These are phyloP conservation scores for Copromyces sp. DNA, from an alignment of 495 filamentous ascomycete species.

Conservation along the genomic window DNA sequence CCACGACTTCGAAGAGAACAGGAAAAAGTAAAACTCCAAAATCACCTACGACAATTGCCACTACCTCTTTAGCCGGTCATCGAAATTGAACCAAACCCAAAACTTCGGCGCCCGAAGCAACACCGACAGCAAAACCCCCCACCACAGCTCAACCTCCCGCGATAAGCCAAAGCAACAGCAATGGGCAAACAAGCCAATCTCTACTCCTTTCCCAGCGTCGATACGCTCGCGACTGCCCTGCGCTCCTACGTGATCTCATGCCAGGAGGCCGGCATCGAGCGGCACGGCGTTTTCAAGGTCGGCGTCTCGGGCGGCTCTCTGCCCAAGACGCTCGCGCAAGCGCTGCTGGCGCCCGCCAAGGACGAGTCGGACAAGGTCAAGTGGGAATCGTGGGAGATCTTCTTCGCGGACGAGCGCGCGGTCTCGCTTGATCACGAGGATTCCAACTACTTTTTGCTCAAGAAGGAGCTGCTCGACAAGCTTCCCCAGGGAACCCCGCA, in stretches of 20 bases:
- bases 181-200: constrained; percentile 77
- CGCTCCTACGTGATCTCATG: constrained; percentile 68
- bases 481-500: constrained; percentile 54
- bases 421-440: constrained; percentile 86
- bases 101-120: background rate
- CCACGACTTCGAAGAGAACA: background rate
- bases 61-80: background rate
- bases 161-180: background rate
- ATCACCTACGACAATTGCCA: background rate
- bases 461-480: constrained; percentile 78
- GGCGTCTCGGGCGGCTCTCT: constrained; percentile 93
- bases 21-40: background rate
- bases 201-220: constrained; percentile 62
- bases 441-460: constrained; percentile 86
- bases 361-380: constrained; percentile 55
- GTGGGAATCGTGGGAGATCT: constrained; percentile 91
- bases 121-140: background rate
- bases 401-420: constrained; percentile 94
- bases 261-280: constrained; percentile 67
- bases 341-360: constrained; percentile 55
- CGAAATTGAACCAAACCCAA: background rate
- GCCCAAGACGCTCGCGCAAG: constrained; percentile 68
- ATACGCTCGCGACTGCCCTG: constrained; percentile 61
- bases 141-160: background rate
- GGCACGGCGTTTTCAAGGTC: constrained; percentile 79